A percentile compares a stretch with the other conserved stretches of the same genome.
These are phyloP conservation scores for Kodamaea laetipori DNA, from an alignment of 805 yeast species.

Conservation along the genomic window DNA sequence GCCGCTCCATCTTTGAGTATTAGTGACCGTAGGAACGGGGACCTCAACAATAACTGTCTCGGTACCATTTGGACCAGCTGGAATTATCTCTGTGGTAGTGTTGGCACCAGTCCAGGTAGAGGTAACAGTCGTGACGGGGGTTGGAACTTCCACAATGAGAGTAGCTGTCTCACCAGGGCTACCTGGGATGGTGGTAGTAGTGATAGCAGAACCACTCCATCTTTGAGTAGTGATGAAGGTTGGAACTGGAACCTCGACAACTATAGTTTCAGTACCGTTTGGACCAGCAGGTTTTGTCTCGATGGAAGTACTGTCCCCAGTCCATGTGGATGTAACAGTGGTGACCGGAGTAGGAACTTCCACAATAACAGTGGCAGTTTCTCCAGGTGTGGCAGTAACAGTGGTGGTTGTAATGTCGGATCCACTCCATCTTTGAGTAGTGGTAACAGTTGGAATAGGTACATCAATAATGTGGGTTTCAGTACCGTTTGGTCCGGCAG, in stretches of 20 bases:
- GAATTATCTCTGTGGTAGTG: constrained; percentile 15
- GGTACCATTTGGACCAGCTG: constrained; percentile 13
- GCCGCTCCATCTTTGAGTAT: constrained; percentile 9
- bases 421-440: constrained; percentile 15
- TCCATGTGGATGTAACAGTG: constrained; percentile 13
- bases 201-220: constrained; percentile 14
- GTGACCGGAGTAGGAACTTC: constrained; percentile 16
- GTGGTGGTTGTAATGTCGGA: constrained; percentile 8
- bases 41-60: constrained; percentile 16
- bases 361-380: constrained; percentile 17
- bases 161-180: constrained; percentile 11
- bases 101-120: constrained; percentile 13
- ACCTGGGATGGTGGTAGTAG: constrained; percentile 8
- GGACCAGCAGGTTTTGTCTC: constrained; percentile 12
- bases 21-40: constrained; percentile 12
- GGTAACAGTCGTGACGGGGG: constrained; percentile 13
- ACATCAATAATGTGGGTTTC: constrained; percentile 14
- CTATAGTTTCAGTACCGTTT: constrained; percentile 15
- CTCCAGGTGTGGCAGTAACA: constrained; percentile 11
- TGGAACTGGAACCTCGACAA: constrained; percentile 16
- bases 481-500: constrained; percentile 9
- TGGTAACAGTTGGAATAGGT: constrained; percentile 11
- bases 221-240: neutral
- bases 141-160: constrained; percentile 18
- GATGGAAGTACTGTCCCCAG: constrained; percentile 15